phyloP scores from a whole-genome alignment of 441 rosid species.

The Eruca vesicaria region DNA sequence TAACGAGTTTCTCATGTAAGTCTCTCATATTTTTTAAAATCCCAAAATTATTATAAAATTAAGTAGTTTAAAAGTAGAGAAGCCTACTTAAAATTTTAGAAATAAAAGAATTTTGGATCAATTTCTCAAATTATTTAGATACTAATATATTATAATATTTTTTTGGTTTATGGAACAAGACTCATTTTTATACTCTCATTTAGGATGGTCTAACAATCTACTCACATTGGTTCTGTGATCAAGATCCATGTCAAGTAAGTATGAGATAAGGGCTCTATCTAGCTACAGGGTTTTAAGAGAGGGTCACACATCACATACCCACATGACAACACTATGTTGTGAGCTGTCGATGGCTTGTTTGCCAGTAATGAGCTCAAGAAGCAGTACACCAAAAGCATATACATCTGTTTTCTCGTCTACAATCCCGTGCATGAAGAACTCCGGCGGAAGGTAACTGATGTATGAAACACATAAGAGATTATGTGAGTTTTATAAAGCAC shows the following conservation, averaged over 20 bases:
- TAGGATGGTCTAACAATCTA: background rate
- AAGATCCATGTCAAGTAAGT: background rate
- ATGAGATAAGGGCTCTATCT: background rate
- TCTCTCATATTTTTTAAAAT: too few relatives aligned
- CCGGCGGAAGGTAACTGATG: slow-evolving; percentile 85
- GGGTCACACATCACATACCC: slow-evolving; percentile 52
- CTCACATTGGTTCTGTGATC: background rate
- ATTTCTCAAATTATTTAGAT: background rate
- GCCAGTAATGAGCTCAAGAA: slow-evolving; percentile 84
- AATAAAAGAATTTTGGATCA: background rate
- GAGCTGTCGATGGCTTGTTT: slow-evolving; percentile 79
- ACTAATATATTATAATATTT: background rate
- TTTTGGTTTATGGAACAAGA: too few relatives aligned
- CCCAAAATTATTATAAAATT: too few relatives aligned
- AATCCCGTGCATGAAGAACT: slow-evolving; percentile 91
- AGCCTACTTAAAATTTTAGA: background rate
- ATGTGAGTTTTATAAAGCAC: background rate
- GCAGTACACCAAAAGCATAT: slow-evolving; percentile 80
- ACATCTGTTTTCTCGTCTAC: slow-evolving; percentile 94
- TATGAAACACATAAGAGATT: background rate
- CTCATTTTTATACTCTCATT: background rate
- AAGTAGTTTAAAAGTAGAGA: background rate
- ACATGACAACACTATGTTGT: slow-evolving; percentile 89
- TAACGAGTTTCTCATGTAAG: background rate
- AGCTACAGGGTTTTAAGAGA: background rate